A percentile compares a stretch with the other conserved stretches of the same genome.
These are phyloP conservation scores for Endocladia muricata DNA, from an alignment of 31 red algal species.

Conservation along the genomic window DNA sequence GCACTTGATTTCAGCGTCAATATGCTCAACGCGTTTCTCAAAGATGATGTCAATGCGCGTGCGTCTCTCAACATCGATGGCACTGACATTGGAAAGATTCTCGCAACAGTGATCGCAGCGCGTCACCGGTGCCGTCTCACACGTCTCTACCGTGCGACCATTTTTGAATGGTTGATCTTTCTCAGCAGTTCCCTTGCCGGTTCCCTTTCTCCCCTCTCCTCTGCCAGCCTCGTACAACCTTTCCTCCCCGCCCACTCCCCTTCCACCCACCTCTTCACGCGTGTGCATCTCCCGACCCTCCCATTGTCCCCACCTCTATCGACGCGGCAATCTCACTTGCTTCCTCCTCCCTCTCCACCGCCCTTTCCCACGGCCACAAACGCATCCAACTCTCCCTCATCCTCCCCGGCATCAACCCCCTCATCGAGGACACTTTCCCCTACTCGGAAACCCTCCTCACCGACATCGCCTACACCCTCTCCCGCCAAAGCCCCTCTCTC, in stretches of 20 bases:
- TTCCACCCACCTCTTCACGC: not conserved
- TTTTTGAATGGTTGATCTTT: too few relatives aligned
- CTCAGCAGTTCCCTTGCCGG: not conserved
- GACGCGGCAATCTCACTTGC: constrained; percentile 12
- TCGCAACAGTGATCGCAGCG: not conserved
- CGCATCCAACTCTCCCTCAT: constrained; percentile 7
- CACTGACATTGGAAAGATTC: not conserved
- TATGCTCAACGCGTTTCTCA: too few relatives aligned
- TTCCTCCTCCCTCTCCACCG: constrained; percentile 3
- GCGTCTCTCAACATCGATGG: too few relatives aligned
- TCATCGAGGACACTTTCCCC: constrained; percentile 27
- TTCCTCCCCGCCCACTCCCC: not conserved
- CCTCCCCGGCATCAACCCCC: constrained; percentile 38
- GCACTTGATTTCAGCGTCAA: too few relatives aligned
- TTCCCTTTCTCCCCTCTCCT: not conserved
- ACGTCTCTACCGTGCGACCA: too few relatives aligned
- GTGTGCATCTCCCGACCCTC: not conserved
- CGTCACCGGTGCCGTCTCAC: too few relatives aligned
- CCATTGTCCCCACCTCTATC: not conserved
- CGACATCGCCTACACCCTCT: not conserved
- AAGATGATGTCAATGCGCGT: too few relatives aligned
- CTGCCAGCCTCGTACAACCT: not conserved
- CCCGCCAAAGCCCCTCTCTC: not conserved
- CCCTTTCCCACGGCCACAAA: not conserved
- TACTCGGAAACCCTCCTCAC: not conserved